Conservation (phyloP, 129 eudicot species). For the Apium graveolens region DNA sequence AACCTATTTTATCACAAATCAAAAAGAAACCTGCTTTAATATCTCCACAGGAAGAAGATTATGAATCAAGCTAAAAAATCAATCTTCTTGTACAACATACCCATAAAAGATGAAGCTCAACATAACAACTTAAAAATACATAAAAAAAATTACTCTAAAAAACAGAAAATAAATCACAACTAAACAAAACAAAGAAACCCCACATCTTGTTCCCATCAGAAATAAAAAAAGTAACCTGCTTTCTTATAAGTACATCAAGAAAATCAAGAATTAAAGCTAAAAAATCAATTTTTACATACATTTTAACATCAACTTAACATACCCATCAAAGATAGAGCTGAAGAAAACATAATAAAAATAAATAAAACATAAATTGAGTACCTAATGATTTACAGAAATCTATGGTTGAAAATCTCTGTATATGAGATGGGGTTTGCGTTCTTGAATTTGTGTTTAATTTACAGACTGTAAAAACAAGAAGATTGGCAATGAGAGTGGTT, state of each 20-base stretch:
- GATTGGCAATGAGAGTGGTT: slow-evolving; percentile 9
- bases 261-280: background rate
- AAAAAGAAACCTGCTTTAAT: background rate
- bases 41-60: background rate
- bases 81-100: background rate
- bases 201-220: background rate
- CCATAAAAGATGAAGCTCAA: background rate
- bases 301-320: slow-evolving; percentile 9
- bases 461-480: slow-evolving; percentile 9
- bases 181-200: background rate
- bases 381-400: slow-evolving; percentile 11
- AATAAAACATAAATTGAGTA: background rate
- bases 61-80: background rate
- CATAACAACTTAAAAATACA: background rate
- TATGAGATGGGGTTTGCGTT: slow-evolving; percentile 12
- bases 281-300: background rate
- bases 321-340: background rate
- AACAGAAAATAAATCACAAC: background rate
- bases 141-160: background rate
- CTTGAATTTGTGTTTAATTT: background rate
- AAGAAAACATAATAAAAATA: background rate
- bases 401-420: background rate
- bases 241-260: background rate
- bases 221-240: background rate
- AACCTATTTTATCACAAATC: background rate